Evolutionary conservation across 2,329 filamentous ascomycete genomes (phyloP).

Genomic region (Dothiorella sarmentorum): DNA sequence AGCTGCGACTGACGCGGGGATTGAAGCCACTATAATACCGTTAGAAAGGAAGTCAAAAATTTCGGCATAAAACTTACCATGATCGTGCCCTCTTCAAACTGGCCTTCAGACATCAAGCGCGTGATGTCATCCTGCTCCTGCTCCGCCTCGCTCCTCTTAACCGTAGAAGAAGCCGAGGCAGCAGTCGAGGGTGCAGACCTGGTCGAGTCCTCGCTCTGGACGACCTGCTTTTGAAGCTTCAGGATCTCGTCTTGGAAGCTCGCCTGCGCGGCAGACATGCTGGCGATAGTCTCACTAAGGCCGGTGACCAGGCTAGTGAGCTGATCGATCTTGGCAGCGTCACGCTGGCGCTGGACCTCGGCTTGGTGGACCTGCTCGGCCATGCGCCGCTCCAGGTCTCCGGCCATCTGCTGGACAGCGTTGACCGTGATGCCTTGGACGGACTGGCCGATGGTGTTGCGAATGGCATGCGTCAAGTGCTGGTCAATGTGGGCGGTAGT

Average conservation of each 20-base stretch:
- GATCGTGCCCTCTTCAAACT: conserved; percentile 47
- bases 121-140: conserved; percentile 62
- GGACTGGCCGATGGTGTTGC: conserved; percentile 59
- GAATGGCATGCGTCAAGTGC: conserved; percentile 61
- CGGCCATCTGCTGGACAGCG: conserved; percentile 64
- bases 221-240: conserved; percentile 41
- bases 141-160: conserved; percentile 49
- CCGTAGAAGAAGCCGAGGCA: neutral
- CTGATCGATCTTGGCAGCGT: conserved; percentile 67
- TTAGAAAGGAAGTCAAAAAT: no score
- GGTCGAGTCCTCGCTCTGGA: conserved; percentile 43
- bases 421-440: conserved; percentile 63
- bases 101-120: conserved; percentile 57
- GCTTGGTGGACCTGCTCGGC: conserved; percentile 50
- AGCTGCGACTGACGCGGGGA: conserved; percentile 56
- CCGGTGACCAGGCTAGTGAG: conserved; percentile 65
- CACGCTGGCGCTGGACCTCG: conserved; percentile 51
- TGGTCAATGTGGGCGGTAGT: conserved; percentile 67
- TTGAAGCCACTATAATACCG: conserved; percentile 56
- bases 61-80: conserved; percentile 30
- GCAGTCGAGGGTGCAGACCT: conserved; percentile 36
- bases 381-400: conserved; percentile 64
- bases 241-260: conserved; percentile 60
- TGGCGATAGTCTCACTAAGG: conserved; percentile 65
- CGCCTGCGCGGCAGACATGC: conserved; percentile 65